phyloP scores from a whole-genome alignment of 805 yeast genomes.

The Yamadazyma akitaensis region DNA sequence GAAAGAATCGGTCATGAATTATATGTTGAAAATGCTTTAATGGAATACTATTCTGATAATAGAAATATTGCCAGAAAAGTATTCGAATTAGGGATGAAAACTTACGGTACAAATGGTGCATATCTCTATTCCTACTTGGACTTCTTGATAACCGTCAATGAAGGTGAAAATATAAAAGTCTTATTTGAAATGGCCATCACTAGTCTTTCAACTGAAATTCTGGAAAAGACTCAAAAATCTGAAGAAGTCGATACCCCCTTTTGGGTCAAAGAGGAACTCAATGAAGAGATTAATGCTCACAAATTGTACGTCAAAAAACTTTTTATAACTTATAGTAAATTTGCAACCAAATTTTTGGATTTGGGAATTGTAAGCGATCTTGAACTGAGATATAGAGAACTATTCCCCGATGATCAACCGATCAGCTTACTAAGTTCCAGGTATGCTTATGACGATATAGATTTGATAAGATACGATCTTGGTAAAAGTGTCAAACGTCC shows the following conservation, averaged over 20 bases:
- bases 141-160: conserved; percentile 64
- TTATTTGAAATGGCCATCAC: conserved; percentile 76
- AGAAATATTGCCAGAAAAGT: conserved; percentile 68
- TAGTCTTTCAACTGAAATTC: conserved; percentile 40
- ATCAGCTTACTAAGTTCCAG: conserved; percentile 36
- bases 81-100: conserved; percentile 74
- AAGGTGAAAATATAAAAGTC: conserved; percentile 73
- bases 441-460: conserved; percentile 33
- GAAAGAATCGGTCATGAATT: conserved; percentile 67
- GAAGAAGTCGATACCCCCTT: conserved; percentile 28
- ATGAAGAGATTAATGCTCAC: conserved; percentile 20
- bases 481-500: conserved; percentile 18
- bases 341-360: conserved; percentile 71
- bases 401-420: conserved; percentile 60
- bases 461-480: conserved; percentile 38
- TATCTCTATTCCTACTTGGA: conserved; percentile 69
- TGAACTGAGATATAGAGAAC: conserved; percentile 60
- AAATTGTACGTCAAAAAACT: conserved; percentile 28
- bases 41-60: conserved; percentile 72
- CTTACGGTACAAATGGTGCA: conserved; percentile 49
- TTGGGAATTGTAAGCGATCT: conserved; percentile 62
- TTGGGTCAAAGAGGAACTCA: conserved; percentile 47
- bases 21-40: conserved; percentile 74
- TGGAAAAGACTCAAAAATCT: conserved; percentile 11
- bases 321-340: conserved; percentile 51